These are phyloP conservation scores for Sergeia podlipaevii DNA, from an alignment of 208 protist genomes.

Conservation along the genomic window DNA sequence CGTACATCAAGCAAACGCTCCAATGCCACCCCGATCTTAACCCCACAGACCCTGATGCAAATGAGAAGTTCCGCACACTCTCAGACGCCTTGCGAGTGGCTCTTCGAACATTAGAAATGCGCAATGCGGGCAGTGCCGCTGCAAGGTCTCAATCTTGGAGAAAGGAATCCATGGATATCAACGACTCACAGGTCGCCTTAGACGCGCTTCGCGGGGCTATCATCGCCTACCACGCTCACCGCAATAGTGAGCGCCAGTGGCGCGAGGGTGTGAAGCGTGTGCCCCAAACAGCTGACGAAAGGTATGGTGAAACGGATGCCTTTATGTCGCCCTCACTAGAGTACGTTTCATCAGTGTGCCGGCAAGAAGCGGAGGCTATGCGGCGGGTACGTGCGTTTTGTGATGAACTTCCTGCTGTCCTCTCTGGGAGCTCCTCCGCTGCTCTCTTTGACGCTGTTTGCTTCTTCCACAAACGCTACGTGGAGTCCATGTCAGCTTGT, in stretches of 20 bases:
- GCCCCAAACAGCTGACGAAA: no score
- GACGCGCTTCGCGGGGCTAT: slow-evolving; percentile 61
- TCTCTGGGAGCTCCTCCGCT: slow-evolving; percentile 54
- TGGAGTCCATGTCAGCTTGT: slow-evolving; percentile 60
- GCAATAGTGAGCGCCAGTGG: background rate
- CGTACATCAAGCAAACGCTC: slow-evolving; percentile 70
- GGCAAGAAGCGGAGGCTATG: slow-evolving; percentile 55
- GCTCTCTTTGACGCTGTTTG: slow-evolving; percentile 80
- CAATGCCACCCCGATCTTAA: slow-evolving; percentile 79
- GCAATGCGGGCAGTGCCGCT: background rate
- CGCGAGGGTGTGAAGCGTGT: background rate
- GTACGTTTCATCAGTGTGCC: slow-evolving; percentile 74
- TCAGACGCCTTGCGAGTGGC: slow-evolving; percentile 75
- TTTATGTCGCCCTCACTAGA: slow-evolving; percentile 61
- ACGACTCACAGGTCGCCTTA: slow-evolving; percentile 46
- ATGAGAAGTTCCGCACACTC: slow-evolving; percentile 63
- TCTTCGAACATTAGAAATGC: slow-evolving; percentile 53
- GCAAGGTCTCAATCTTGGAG: background rate
- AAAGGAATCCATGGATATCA: slow-evolving; percentile 8
- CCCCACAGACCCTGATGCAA: slow-evolving; percentile 65
- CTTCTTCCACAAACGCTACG: slow-evolving; percentile 76
- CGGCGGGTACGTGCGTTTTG: slow-evolving; percentile 63
- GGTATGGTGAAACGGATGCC: slow-evolving; percentile 11
- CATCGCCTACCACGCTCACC: slow-evolving; percentile 37
- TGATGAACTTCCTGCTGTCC: slow-evolving; percentile 53